phyloP scores from a whole-genome alignment of 345 rosid species.

The Hypericum perforatum region DNA sequence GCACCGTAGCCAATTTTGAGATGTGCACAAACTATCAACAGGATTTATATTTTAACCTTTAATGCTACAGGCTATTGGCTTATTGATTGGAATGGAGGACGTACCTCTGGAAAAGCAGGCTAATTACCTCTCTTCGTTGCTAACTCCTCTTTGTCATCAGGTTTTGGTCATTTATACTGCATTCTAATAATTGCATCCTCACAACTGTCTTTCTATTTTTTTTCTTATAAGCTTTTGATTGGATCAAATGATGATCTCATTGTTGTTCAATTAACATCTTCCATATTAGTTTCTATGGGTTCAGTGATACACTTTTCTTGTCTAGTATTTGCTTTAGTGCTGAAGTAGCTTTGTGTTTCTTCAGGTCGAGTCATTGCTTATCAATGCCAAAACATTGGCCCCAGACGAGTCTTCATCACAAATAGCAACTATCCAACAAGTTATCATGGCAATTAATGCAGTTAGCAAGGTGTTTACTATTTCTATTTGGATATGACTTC shows the following conservation, averaged over 20 bases:
- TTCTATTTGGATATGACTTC: no score
- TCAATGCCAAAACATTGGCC: slow-evolving; percentile 37
- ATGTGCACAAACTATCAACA: no score
- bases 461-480: slow-evolving; percentile 71
- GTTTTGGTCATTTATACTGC: slow-evolving; percentile 24
- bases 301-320: no score
- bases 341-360: slow-evolving; percentile 16
- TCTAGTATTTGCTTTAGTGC: slow-evolving; percentile 1
- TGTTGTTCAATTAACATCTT: no score
- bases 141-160: slow-evolving; percentile 86
- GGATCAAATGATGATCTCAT: no score
- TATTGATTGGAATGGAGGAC: slow-evolving; percentile 86
- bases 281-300: no score
- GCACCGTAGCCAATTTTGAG: background rate
- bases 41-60: no score
- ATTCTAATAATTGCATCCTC: background rate
- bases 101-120: slow-evolving; percentile 77
- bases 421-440: slow-evolving; percentile 54
- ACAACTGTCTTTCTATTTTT: background rate
- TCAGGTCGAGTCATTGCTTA: slow-evolving; percentile 60
- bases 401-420: slow-evolving; percentile 45
- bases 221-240: background rate
- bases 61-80: slow-evolving; percentile 64
- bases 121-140: slow-evolving; percentile 76
- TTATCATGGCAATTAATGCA: slow-evolving; percentile 81